Base-by-base conservation (phyloP, 352 stramenopile species). In the Achlya hypogyna region DNA sequence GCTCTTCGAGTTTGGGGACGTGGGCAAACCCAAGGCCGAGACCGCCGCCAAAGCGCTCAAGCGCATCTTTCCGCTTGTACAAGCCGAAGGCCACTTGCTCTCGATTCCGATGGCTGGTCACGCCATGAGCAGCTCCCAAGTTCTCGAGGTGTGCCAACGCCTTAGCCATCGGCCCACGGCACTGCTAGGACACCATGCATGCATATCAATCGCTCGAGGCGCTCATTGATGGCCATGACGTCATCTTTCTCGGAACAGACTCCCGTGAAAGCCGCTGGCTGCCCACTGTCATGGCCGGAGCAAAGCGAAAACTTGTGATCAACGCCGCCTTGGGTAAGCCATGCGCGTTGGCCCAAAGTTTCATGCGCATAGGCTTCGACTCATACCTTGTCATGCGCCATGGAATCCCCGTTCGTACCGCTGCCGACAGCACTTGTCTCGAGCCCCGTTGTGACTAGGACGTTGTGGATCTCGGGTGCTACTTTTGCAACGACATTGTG, bases 401-500 rank as follows among this genome's bases (percentile, higher is more conserved):
- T 77, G 97, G 97, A 29, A 71, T 89, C 5, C 66, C 59, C 1
- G 51, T 58, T 1, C 63, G 29, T 42, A 18, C 12, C 29, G 18
- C 20, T 32, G 1, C 29, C 18, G 23, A 49, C 1, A 63, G 12
- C 20, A 53, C 65, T 6, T 40, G 54, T 67, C 56, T 65, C 2
- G 53, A n/a, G n/a, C n/a, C n/a, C n/a, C n/a, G n/a, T 56, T 0
- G 59, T 69, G 3, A 29, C 25, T 28, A 69, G 53, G 3, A 67
- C 66, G 0, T 29, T 63, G 38, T 75, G 71, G 2, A 59, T 18
- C 75, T 99, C 4, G 96, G 96, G 4, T 99, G 97, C 72, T 99
- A 99, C 76, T 99, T 99, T 74, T 99, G 97, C 78, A 98, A 96
- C 64, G 97, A 99, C 76, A 90, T 99, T 28, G 96, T 99, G 22